These are phyloP conservation scores for Buddleja alternifolia DNA, from an alignment of 257 asterid genomes.

Conservation along the genomic window DNA sequence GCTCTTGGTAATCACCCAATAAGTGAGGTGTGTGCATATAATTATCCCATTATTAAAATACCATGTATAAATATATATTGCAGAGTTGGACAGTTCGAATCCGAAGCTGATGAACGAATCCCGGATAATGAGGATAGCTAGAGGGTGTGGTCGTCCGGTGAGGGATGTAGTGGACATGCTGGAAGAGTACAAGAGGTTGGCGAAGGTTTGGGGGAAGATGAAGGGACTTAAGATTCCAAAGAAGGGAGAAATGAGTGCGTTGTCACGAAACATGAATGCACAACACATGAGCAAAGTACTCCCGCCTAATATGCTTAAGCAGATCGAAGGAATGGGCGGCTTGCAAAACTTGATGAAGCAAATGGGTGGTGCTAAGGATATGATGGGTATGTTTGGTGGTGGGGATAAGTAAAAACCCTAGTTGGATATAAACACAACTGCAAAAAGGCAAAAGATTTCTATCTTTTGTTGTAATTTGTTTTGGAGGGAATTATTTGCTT, in stretches of 20 bases:
- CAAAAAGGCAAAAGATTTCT: too few relatives aligned
- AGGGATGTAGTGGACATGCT: conserved; percentile 91
- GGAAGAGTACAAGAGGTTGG: conserved; percentile 90
- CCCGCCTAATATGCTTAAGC: conserved; percentile 94
- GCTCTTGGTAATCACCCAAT: too few relatives aligned
- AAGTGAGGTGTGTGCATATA: too few relatives aligned
- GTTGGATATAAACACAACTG: neutral
- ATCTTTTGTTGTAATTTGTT: too few relatives aligned
- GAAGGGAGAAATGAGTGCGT: conserved; percentile 92
- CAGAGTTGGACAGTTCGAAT: conserved; percentile 92
- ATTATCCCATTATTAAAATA: too few relatives aligned
- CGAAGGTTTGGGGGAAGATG: conserved; percentile 96
- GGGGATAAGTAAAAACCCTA: conserved; percentile 49
- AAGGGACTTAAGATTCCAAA: conserved; percentile 96
- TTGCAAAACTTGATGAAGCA: conserved; percentile 93
- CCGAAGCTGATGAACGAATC: conserved; percentile 89
- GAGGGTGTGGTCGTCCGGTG: conserved; percentile 82
- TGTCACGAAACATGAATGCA: conserved; percentile 84
- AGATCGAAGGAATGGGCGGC: conserved; percentile 96
- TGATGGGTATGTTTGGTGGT: conserved; percentile 98
- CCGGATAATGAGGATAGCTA: conserved; percentile 79
- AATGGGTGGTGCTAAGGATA: conserved; percentile 81
- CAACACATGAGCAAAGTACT: conserved; percentile 96
- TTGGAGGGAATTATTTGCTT: neutral
- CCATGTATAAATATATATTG: conserved; percentile 2